Evolutionary conservation across 1,139 yeast genomes (phyloP).

Genomic region (Taphrina deformans): DNA sequence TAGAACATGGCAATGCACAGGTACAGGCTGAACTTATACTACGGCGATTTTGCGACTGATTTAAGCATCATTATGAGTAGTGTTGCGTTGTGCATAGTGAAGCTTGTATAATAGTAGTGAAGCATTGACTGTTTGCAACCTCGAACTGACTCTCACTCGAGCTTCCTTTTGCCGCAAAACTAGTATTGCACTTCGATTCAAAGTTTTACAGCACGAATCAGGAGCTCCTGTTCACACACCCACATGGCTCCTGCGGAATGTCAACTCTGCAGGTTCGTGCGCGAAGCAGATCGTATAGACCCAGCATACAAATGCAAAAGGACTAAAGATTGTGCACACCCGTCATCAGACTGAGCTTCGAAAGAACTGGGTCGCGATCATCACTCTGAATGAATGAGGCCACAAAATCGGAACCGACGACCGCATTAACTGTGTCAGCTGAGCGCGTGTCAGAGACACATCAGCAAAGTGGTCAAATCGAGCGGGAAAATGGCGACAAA

Average conservation of each 20-base stretch:
- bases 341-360: too few species aligned
- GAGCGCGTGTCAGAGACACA: not conserved
- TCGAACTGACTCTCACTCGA: too few species aligned
- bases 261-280: not conserved
- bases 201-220: too few species aligned
- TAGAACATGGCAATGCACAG: not conserved
- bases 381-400: constrained; percentile 11
- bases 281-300: too few species aligned
- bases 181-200: too few species aligned
- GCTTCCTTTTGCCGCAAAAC: too few species aligned
- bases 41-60: not conserved
- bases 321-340: too few species aligned
- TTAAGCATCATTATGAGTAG: not conserved
- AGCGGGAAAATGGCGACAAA: not conserved
- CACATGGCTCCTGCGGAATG: not conserved
- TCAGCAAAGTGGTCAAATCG: not conserved
- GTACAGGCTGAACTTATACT: not conserved
- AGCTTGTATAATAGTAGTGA: not conserved
- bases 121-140: too few species aligned
- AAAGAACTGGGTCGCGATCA: not conserved
- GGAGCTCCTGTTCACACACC: too few species aligned
- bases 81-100: not conserved
- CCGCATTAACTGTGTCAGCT: not conserved
- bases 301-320: too few species aligned
- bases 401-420: constrained; percentile 1